Evolutionary conservation across 768 basidiomycete genomes (phyloP).

Genomic region (Termitomyces sp.): DNA sequence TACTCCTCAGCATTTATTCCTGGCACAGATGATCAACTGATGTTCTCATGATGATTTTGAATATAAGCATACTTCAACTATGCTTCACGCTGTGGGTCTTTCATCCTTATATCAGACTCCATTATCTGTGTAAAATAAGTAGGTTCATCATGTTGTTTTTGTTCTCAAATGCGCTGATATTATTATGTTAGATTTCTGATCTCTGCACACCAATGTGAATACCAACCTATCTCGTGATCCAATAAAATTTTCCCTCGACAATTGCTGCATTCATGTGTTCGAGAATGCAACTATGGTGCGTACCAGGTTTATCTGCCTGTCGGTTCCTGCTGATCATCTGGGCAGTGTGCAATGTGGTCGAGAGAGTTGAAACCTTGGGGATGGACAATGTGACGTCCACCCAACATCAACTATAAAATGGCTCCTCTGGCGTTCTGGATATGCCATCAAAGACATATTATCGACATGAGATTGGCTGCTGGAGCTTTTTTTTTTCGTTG

Average conservation of each 20-base stretch:
- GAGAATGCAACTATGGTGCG: not conserved
- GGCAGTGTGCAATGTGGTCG: not conserved
- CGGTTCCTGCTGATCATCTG: constrained; percentile 2
- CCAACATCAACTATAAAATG: not conserved
- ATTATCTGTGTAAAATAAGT: no score
- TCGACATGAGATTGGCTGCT: not conserved
- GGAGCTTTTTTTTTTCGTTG: constrained; percentile 1
- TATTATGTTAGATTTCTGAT: not conserved
- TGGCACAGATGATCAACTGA: no score
- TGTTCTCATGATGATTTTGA: no score
- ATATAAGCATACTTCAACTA: no score
- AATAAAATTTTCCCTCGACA: not conserved
- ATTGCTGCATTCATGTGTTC: constrained; percentile 1
- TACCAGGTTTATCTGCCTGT: not conserved
- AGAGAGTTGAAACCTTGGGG: not conserved
- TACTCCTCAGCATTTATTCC: no score
- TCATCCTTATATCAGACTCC: no score
- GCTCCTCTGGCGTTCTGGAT: not conserved
- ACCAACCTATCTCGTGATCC: not conserved
- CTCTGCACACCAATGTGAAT: not conserved
- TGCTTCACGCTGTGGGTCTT: no score
- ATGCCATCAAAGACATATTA: not conserved
- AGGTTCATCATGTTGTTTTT: not conserved
- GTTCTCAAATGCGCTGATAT: not conserved
- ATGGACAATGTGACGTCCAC: constrained; percentile 2